Base-by-base conservation (phyloP, 23 red algal genomes). In the Gracilaria domingensis region DNA sequence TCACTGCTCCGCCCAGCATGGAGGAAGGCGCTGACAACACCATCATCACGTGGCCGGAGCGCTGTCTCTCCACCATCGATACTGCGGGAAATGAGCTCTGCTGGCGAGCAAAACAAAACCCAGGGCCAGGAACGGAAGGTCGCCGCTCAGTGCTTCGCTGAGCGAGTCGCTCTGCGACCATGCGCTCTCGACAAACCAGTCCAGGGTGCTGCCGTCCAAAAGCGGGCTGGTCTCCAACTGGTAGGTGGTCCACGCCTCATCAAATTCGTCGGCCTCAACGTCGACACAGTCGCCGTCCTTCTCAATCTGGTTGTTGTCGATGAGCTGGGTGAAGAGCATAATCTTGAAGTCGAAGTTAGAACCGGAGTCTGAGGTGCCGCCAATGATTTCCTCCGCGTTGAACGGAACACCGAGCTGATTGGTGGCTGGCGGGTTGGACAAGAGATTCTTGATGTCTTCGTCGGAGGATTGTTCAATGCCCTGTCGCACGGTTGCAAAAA, bases 31-130 rank as follows among this genome's bases (percentile, higher is more conserved):
- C 69, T 8, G 59, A 82, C 25, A 78, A 78, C 39, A 75, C 85
- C 12, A 44, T 62, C 8, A 72, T 88, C 28, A 83, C 54, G 12
- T 89, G 51, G 55, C 47, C 55, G 75, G 79, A 88, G 50, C 75
- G 77, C 12, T 95, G 93, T 47, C 1, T 89, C 12, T 21, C 70
- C 66, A 83, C 58, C 12, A 30, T 57, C 45, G 85, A 95, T 53
- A 18, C 38, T 12, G 23, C 2, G 12, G 75, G 61, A 12, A 88
- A 83, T 30, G 21, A 26, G 11, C 13, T 88, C 26, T 95, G 93
- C 56, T n/a, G 56, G 74, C 66, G 18, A 95, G 85, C 84, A 95
- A 67, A 18, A 88, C 72, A 59, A 95, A 88, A 25, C 84, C 93
- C 18, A 84, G n/a, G 17, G 83, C 34, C 18, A 95, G 72, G 37